Evolutionary conservation across 108 stramenopile genomes (phyloP), one percentile per base, ranked within the genome.

Genomic region (Nitzschia inconspicua): DNA sequence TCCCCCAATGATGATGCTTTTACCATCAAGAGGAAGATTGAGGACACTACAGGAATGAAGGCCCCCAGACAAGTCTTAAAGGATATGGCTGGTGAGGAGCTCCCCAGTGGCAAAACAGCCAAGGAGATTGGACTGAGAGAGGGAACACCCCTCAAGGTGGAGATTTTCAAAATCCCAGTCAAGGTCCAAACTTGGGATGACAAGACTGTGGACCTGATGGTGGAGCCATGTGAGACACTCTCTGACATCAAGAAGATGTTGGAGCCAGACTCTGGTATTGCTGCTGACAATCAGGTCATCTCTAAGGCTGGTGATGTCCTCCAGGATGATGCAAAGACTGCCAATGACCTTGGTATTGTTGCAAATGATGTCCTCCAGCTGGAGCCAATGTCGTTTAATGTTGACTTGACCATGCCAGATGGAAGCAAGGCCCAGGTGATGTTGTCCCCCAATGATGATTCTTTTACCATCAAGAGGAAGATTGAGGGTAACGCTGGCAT

Each of bases 161-260:
- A 57, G 22, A 43, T 58, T 27, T 32, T 37, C 22, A 67, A 67
- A 23, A 27, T 57, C n/a, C 66, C 55, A 22, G 39, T 67, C 22
- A 57, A 44, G 3, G 56, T 67, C 13, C 57, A 67, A 4, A 49
- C 29, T 30, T 54, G 53, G 66, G 66, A 67, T 40, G 66, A 57
- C n/a, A 56, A 47, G 22, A 16, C 9, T 3, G 58, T 67, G 8
- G 13, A 57, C 27, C 24, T 58, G 6, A 44, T 55, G 43, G 44
- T 66, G 2, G 65, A 66, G 22, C 65, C 65, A 22, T 35, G 54
- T n/a, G 53, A 54, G 14, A 46, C n/a, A 25, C 54, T 66, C 0
- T 26, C 43, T 2, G 50, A 34, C 31, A 55, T 66, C 25, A 66
- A 66, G 65, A 46, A 46, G 20, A 41, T 37, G 30, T 20, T 66